Conservation (phyloP, 192 early-diverging fungal genomes). For the Backusella westeae region DNA sequence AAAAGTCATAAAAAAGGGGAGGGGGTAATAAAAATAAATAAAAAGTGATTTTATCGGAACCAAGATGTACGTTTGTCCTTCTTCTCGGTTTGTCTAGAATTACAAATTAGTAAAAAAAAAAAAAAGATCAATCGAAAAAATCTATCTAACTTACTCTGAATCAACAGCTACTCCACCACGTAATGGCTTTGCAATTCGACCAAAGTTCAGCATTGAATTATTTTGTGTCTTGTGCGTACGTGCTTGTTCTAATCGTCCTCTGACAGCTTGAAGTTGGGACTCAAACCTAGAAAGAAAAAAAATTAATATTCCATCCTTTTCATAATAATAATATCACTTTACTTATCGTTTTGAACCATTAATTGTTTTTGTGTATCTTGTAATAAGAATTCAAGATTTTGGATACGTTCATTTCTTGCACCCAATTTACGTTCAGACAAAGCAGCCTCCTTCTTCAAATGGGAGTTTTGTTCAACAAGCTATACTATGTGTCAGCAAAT, state of each 20-base stretch:
- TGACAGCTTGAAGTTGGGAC: conserved; percentile 71
- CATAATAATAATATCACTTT: neutral
- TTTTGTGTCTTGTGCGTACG: conserved; percentile 43
- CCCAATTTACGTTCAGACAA: conserved; percentile 87
- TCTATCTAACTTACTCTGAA: neutral
- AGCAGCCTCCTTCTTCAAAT: conserved; percentile 90
- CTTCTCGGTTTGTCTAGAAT: neutral
- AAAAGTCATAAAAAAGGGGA: neutral
- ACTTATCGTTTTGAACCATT: conserved; percentile 69
- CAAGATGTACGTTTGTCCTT: conserved; percentile 1
- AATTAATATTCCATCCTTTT: neutral
- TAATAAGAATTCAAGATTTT: conserved; percentile 80
- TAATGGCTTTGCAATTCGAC: conserved; percentile 85
- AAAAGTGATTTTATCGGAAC: neutral
- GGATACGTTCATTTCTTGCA: conserved; percentile 91
- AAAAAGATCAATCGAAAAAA: neutral
- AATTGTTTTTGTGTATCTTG: conserved; percentile 83
- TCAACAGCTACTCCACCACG: conserved; percentile 61
- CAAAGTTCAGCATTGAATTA: conserved; percentile 31
- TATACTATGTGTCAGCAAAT: conserved; percentile 15
- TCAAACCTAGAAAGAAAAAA: conserved; percentile 57
- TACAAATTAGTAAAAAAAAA: neutral
- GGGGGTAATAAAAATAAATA: neutral
- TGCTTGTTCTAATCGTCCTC: conserved; percentile 79
- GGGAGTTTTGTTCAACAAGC: conserved; percentile 94